A percentile compares a stretch with the other conserved stretches of the same genome.
These are phyloP conservation scores for Colletotrichum theobromicola DNA, from an alignment of 2,329 filamentous ascomycete species.

Conservation along the genomic window DNA sequence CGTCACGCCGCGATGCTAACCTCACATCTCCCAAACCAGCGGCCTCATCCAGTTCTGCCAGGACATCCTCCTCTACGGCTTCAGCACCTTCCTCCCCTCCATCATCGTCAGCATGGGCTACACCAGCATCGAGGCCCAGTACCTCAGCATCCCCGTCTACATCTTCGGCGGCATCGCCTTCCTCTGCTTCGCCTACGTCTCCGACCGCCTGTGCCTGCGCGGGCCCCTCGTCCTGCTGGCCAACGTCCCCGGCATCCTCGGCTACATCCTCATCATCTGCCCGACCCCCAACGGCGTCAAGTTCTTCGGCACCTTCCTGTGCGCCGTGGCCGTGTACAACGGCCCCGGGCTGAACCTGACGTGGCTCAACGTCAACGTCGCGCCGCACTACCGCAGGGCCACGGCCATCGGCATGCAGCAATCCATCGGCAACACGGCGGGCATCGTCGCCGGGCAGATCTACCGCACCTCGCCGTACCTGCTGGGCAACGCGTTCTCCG, in stretches of 20 bases:
- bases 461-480: constrained; percentile 37
- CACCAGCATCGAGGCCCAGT: constrained; percentile 53
- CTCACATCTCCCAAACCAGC: not conserved
- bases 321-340: constrained; percentile 51
- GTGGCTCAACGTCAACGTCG: constrained; percentile 51
- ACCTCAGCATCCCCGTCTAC: constrained; percentile 63
- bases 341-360: constrained; percentile 52
- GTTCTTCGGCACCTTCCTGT: constrained; percentile 55
- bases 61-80: constrained; percentile 60
- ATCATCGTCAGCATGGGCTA: constrained; percentile 60
- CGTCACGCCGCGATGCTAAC: not conserved
- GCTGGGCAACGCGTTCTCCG: constrained; percentile 30
- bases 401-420: constrained; percentile 46
- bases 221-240: constrained; percentile 59
- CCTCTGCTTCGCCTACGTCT: constrained; percentile 47
- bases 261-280: constrained; percentile 53
- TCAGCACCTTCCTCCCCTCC: constrained; percentile 61
- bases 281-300: constrained; percentile 53
- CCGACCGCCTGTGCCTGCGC: constrained; percentile 44
- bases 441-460: constrained; percentile 46
- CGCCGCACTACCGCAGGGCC: constrained; percentile 50
- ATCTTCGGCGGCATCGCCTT: constrained; percentile 52
- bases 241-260: constrained; percentile 53
- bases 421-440: constrained; percentile 45
- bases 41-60: constrained; percentile 56